A percentile compares a stretch with the other conserved stretches of the same genome.
Evolutionary conservation across 1,139 yeast species (phyloP).

Genomic region (Maudiozyma humilis): DNA sequence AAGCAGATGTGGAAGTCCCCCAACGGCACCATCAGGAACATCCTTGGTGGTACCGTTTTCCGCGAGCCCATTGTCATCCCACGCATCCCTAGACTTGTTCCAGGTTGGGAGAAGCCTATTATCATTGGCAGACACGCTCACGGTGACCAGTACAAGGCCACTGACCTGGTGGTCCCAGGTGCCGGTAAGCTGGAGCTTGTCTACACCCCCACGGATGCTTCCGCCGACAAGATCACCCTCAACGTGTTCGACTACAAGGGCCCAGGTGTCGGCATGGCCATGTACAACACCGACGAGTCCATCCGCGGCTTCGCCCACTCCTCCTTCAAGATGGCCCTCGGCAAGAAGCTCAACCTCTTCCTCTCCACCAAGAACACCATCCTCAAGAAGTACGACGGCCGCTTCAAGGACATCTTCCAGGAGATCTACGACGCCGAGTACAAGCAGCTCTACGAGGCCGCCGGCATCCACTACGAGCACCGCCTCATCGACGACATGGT

Average conservation of each 20-base stretch:
- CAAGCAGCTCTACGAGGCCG: conserved; percentile 48
- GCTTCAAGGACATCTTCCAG: conserved; percentile 73
- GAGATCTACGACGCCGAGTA: conserved; percentile 52
- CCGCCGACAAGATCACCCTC: conserved; percentile 39
- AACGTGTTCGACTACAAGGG: conserved; percentile 55
- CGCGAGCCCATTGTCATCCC: conserved; percentile 77
- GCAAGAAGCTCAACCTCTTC: conserved; percentile 56
- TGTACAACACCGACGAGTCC: conserved; percentile 81
- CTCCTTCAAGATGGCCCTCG: conserved; percentile 65
- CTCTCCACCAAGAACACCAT: conserved; percentile 75
- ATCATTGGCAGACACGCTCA: conserved; percentile 82
- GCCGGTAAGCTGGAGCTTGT: conserved; percentile 63
- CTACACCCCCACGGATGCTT: conserved; percentile 44
- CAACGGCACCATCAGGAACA: conserved; percentile 76
- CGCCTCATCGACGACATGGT: conserved; percentile 83
- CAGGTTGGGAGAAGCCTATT: conserved; percentile 75
- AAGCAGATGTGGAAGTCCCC: conserved; percentile 84
- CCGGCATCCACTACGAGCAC: conserved; percentile 73
- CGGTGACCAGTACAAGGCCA: conserved; percentile 80
- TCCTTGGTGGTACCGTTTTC: conserved; percentile 75
- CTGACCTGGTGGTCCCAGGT: conserved; percentile 59
- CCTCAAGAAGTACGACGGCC: conserved; percentile 72
- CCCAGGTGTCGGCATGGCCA: conserved; percentile 65
- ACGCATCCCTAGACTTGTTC: conserved; percentile 65
- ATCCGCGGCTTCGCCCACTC: conserved; percentile 71